Base-by-base conservation (phyloP, 169 alveolate species). In the Babesia ovis region DNA sequence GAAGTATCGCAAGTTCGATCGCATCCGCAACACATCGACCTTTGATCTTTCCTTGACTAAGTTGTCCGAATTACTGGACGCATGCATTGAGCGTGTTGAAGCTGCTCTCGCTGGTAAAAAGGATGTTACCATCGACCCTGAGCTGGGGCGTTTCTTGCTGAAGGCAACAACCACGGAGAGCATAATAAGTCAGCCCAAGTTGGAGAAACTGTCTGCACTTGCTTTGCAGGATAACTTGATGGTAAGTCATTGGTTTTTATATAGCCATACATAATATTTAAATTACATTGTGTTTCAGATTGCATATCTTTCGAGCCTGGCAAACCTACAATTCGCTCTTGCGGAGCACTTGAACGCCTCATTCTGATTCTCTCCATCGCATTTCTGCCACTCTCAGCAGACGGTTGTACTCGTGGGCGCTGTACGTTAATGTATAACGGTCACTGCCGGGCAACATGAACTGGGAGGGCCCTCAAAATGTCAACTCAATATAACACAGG, bases 321-420 rank as follows among this genome's bases (percentile, higher is more conserved):
- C 95, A 0, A 82, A 86, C 53, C 64, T 92, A 64, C 94, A 92
- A 83, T 92, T 92, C 75, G 91, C 90, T 31, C 90, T 92, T 42
- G 93, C 95, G 14, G 94, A 92, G 61, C 91, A 86, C 50, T 83
- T 92, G 62, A 92, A 92, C 77, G 62, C 93, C n/a, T 85, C 95
- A 41, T 87, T 91, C 55, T 64, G 61, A 64, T 50, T 48, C 74
- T 25, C 61, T 64, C 74, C 74, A 64, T 64, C 74, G 74, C 74
- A 64, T 29, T 50, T 64, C 74, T 23, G 74, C 74, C 4, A 29
- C 59, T 31, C 61, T 55, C 61, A 64, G 41, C 43, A 64, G 16
- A n/a, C 61, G n/a, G 20, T 25, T 20, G 37, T 64, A 64, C 41
- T 64, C 74, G 61, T 64, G 51, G n/a, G 74, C 74, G 51, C 74